Evolutionary conservation across 352 stramenopile species (phyloP).

Genomic region (Saprolegnia parasitica): DNA sequence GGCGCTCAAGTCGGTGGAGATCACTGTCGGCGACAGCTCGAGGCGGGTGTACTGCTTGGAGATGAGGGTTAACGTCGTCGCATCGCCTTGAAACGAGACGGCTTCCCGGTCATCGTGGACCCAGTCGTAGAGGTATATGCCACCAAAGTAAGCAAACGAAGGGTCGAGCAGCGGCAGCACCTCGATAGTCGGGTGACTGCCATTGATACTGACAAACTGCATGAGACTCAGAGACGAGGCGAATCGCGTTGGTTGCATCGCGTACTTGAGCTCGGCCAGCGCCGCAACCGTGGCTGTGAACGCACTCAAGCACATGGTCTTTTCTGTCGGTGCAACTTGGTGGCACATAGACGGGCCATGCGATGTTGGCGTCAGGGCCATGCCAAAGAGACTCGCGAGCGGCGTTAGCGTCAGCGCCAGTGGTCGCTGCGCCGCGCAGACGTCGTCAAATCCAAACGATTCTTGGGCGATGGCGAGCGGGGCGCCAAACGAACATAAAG

Average conservation of each 20-base stretch:
- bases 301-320: no score
- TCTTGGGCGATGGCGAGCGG: background rate
- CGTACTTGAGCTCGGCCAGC: background rate
- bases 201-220: background rate
- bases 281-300: no score
- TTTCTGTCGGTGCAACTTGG: no score
- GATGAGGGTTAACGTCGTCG: constrained; percentile 1
- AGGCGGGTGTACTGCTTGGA: background rate
- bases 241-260: no score
- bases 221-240: background rate
- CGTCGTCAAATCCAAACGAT: constrained; percentile 25
- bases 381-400: constrained; percentile 11
- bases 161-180: background rate
- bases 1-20: background rate
- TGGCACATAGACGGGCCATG: background rate
- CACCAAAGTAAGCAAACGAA: background rate
- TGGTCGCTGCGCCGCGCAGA: background rate
- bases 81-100: constrained; percentile 16
- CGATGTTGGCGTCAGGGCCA: background rate
- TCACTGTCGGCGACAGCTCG: background rate
- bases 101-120: background rate
- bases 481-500: background rate
- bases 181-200: background rate
- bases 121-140: constrained; percentile 15
- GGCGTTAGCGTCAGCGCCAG: background rate